Conservation (phyloP, 225 moss, liverwort and hornwort genomes). For the Pleurozium schreberi region DNA sequence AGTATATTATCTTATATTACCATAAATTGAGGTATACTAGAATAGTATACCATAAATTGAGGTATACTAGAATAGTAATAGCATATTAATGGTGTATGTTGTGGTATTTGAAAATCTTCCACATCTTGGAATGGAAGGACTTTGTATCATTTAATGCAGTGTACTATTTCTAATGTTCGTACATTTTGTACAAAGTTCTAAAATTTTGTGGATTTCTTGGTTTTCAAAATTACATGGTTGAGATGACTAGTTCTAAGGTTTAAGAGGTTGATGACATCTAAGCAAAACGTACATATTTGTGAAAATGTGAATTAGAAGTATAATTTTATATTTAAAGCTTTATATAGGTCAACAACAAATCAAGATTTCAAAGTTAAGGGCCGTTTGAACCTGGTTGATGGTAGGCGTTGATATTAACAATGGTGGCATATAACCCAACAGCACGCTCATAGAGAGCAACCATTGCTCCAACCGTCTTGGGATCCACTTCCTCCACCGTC, state of each 20-base stretch:
- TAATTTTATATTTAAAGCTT: background rate
- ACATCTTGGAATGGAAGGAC: background rate
- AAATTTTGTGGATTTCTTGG: background rate
- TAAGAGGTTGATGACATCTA: background rate
- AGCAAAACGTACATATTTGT: fast-evolving
- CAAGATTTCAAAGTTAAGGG: background rate
- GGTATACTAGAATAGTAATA: background rate
- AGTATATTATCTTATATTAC: background rate
- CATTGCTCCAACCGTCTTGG: constrained; percentile 58
- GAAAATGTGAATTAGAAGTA: background rate
- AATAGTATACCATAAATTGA: background rate
- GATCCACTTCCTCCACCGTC: constrained; percentile 63
- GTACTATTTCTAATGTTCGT: background rate
- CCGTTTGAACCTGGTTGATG: constrained; percentile 65
- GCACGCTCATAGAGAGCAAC: constrained; percentile 83
- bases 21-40: background rate
- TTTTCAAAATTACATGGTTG: background rate
- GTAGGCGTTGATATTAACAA: constrained; percentile 73
- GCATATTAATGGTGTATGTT: background rate
- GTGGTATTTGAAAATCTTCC: background rate
- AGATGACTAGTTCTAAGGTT: background rate
- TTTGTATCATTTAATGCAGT: background rate
- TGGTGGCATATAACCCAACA: constrained; percentile 68
- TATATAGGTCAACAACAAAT: background rate
- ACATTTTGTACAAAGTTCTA: background rate